Evolutionary conservation across 345 rosid species (phyloP).

Genomic region (Aquilaria sinensis): DNA sequence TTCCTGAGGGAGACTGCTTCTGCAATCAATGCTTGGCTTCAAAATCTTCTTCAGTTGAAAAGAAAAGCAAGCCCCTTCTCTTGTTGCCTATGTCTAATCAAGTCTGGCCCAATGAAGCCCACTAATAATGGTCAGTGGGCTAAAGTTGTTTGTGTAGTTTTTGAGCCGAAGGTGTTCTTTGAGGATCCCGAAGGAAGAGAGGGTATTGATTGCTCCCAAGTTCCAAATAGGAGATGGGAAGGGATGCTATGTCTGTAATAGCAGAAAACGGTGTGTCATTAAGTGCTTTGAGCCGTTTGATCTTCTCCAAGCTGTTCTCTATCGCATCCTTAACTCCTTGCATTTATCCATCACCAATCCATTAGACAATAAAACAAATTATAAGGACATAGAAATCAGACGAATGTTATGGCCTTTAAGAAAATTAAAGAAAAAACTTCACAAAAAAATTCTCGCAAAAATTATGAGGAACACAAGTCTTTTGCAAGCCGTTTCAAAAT

Average conservation of each 20-base stretch:
- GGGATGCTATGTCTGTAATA: conserved; percentile 60
- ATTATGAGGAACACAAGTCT: no score
- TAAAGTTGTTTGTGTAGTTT: conserved; percentile 66
- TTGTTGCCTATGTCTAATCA: conserved; percentile 61
- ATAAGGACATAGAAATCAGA: no score
- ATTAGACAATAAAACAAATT: no score
- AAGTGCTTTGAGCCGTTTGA: conserved; percentile 94
- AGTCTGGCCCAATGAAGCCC: conserved; percentile 60
- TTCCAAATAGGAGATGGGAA: conserved; percentile 60
- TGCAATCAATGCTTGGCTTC: conserved; percentile 43
- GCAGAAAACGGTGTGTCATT: conserved; percentile 56
- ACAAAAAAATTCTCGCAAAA: no score
- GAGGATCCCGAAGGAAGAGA: conserved; percentile 86
- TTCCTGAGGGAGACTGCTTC: conserved; percentile 93
- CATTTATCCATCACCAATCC: no score
- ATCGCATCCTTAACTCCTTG: no score
- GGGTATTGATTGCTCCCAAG: conserved; percentile 48
- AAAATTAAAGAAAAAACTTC: no score
- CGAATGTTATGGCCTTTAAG: no score
- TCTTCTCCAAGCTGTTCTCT: no score
- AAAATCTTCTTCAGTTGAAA: conserved; percentile 1
- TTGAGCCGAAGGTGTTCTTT: conserved; percentile 85
- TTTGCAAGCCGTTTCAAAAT: no score
- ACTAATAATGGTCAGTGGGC: conserved; percentile 66
- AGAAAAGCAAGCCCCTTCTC: conserved; percentile 12